Evolutionary conservation across 108 stramenopile species (phyloP), one percentile per base, ranked within the genome.

Genomic region (Bacterosira constricta): DNA sequence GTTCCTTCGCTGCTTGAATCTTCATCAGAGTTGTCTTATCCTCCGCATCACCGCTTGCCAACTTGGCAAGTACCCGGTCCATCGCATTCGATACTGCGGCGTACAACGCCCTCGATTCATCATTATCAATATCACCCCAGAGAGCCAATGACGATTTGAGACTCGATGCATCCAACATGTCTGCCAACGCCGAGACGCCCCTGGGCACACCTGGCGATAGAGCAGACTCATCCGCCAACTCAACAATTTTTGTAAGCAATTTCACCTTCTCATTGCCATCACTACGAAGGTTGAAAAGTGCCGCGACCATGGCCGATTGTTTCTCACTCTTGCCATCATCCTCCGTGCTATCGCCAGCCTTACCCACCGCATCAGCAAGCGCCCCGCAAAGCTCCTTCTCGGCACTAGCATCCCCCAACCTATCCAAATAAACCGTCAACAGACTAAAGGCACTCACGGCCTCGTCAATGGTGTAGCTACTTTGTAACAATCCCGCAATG

Each of bases 261-360:
- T 63, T 38, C 11, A 75, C 66, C 66, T 91, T 91, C 59, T 94
- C 90, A 6, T 61, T 26, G 21, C 75, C 76, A 46, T 85, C 79
- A 4, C 79, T 73, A 50, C 93, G 78, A 68, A 91, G 83, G 75
- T 94, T 94, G 80, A 90, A 94, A 25, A 94, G 53, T 5, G 87
- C 79, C 25, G 73, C 70, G 45, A 67, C 39, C 64, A 76, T 49
- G 41, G 46, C 85, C 73, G 71, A 63, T 74, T 55, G 71, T 44
- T 73, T 77, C 30, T 54, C 69, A 29, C 26, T 63, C 38, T 52
- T 65, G 17, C 37, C 64, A 15, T 37, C 70, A 21, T 51, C 73
- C 7, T 56, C 46, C 11, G 45, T 61, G 18, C 51, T 23, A 0
- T 39, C 77, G 26, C 42, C 52, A 17, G 56, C 62, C 13, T 37